Percentiles rank a stretch among this genome's conserved stretches.
Evolutionary conservation across 2,329 filamentous ascomycete genomes (phyloP).

Genomic region (Cercospora sp.): DNA sequence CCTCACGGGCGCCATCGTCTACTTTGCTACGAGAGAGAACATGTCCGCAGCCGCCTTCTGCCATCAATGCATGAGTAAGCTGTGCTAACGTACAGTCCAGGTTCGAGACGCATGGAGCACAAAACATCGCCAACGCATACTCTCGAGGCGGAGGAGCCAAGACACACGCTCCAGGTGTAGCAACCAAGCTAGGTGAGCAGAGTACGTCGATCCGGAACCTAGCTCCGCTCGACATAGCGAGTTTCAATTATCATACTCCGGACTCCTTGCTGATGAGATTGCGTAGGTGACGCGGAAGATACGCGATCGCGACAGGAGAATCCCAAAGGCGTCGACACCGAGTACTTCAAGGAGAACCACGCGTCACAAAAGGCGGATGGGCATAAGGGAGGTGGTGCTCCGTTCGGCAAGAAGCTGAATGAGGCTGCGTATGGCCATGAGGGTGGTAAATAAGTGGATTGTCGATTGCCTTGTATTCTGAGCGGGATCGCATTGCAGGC

Average conservation of each 20-base stretch:
- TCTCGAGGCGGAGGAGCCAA: constrained; percentile 38
- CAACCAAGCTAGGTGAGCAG: constrained; percentile 38
- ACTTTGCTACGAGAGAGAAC: constrained; percentile 21
- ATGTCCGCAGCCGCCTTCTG: background rate
- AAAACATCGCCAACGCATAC: constrained; percentile 39
- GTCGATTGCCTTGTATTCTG: background rate
- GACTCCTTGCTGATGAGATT: background rate
- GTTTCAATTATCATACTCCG: background rate
- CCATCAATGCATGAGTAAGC: background rate
- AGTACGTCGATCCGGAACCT: constrained; percentile 11
- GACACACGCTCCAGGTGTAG: constrained; percentile 39
- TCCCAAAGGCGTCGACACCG: constrained; percentile 36
- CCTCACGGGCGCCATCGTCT: constrained; percentile 29
- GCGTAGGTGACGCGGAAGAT: constrained; percentile 31
- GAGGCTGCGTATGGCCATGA: constrained; percentile 38
- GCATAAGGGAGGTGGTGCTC: constrained; percentile 21
- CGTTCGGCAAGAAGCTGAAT: constrained; percentile 35
- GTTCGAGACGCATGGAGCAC: constrained; percentile 39
- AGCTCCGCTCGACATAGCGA: constrained; percentile 11
- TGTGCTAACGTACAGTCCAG: constrained; percentile 2
- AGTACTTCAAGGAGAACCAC: constrained; percentile 37
- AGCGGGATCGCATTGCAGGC: background rate
- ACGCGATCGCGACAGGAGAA: constrained; percentile 30
- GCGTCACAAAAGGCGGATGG: constrained; percentile 34
- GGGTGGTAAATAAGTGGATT: constrained; percentile 37